Base-by-base conservation (phyloP, 1,284 basidiomycete genomes). In the Anthracocystis walkeri region DNA sequence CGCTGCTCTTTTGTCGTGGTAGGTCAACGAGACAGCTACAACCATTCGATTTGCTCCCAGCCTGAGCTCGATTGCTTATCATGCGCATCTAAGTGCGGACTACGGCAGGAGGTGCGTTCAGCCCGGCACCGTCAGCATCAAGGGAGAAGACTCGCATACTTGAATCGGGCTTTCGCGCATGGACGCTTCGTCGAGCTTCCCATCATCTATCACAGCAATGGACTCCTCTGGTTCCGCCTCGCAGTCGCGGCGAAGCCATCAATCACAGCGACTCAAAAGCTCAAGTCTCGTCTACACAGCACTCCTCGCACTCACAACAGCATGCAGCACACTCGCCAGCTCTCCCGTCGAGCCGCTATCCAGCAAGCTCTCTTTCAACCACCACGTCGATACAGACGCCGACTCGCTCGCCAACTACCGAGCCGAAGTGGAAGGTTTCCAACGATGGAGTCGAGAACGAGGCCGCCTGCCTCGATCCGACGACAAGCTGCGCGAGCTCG, bases 401-500 rank as follows among this genome's bases (percentile, higher is more conserved):
- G 40, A 57, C 35, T 71, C 67, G 7, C 63, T 75, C 20, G 73
- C 73, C 40, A 61, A 25, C 48, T 71, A 67, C 21, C 59, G 73
- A 10, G 73, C 67, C 42, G 67, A 75, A 58, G 35, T 71, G 7
- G 73, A 75, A 53, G 73, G 73, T 35, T 75, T 75, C 52, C 55
- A 64, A 12, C 64, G 73, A 16, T 75, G 73, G 73, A 61, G 54
- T 40, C 42, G 68, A 27, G 67, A 75, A 46, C 73, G 78, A n/a
- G 77, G 77, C 3, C 77, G 74, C 3, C 63, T 80, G 55, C 79
- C 79, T 8, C 60, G 77, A 45, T 62, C 69, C 40, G 79, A 80
- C 44, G 79, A 80, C 31, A 71, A 52, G 31, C 62, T 84, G 27
- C 71, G 77, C 29, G 88, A 90, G 38, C 88, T 94, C 38, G 88